Percentiles rank a stretch among this genome's conserved stretches.
Evolutionary conservation across 169 alveolate species (phyloP).

Genomic region (Babesia sp.): DNA sequence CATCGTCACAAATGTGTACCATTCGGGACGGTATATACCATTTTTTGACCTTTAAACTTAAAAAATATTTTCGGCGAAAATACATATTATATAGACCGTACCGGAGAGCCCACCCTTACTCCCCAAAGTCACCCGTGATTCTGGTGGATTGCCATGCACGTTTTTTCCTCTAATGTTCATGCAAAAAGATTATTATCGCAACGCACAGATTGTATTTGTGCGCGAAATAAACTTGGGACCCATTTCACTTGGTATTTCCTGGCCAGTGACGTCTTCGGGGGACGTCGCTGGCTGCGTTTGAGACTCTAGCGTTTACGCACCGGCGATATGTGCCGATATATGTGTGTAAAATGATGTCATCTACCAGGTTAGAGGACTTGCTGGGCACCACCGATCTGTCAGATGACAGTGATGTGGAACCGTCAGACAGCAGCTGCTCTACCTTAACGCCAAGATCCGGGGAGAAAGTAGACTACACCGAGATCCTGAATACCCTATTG

Average conservation of each 20-base stretch:
- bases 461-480: slow-evolving; percentile 19
- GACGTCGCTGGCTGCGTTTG: not conserved
- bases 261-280: not conserved
- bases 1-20: not conserved
- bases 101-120: too few species aligned
- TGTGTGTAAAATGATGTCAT: slow-evolving; percentile 1
- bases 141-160: not conserved
- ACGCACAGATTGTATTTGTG: not conserved
- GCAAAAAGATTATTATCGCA: not conserved
- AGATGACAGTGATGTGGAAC: slow-evolving; percentile 47
- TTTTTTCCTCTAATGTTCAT: not conserved
- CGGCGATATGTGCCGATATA: not conserved
- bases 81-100: too few species aligned
- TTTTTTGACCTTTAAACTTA: too few species aligned
- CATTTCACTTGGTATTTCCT: not conserved
- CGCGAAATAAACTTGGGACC: not conserved
- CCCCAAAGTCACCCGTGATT: too few species aligned
- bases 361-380: slow-evolving; percentile 37
- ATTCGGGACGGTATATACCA: too few species aligned
- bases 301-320: not conserved
- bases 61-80: too few species aligned
- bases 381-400: slow-evolving; percentile 31
- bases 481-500: slow-evolving; percentile 1
- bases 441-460: not conserved
- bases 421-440: slow-evolving; percentile 18